Conservation (phyloP, 202 grass and related monocot species). For the Zizania palustris region DNA sequence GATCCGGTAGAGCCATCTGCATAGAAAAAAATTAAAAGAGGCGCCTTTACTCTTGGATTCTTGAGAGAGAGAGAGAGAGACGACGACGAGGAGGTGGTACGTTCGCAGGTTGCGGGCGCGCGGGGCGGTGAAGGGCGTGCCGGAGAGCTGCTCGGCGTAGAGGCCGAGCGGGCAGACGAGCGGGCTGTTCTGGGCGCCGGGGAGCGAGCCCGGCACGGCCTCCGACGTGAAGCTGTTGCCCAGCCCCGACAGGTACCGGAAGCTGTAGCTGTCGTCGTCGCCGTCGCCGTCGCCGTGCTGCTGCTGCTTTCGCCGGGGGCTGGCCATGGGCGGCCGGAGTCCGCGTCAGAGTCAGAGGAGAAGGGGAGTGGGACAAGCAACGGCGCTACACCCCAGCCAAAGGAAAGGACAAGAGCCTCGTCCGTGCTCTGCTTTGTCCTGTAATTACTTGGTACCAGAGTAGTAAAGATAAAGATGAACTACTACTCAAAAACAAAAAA, state of each 20-base stretch:
- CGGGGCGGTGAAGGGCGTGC: conserved; percentile 89
- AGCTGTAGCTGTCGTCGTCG: neutral
- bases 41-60: too few species aligned
- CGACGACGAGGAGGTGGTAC: neutral
- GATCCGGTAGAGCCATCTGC: conserved; percentile 91
- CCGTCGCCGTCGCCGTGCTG: too few species aligned
- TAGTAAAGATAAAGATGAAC: too few species aligned
- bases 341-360: too few species aligned
- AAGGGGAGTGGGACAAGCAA: too few species aligned
- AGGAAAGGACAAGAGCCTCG: too few species aligned
- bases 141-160: conserved; percentile 99
- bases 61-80: neutral
- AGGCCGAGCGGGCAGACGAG: conserved; percentile 73
- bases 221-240: conserved; percentile 83
- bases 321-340: conserved; percentile 7
- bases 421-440: too few species aligned
- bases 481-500: too few species aligned
- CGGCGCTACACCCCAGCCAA: too few species aligned
- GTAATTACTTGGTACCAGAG: too few species aligned
- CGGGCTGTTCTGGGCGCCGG: conserved; percentile 75
- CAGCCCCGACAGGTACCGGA: conserved; percentile 63
- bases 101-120: conserved; percentile 74
- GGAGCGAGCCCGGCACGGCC: conserved; percentile 67
- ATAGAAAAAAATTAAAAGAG: neutral
- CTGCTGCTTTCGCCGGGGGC: neutral